These are phyloP conservation scores for Gossypium turneri DNA, from an alignment of 345 rosid genomes.

Conservation along the genomic window DNA sequence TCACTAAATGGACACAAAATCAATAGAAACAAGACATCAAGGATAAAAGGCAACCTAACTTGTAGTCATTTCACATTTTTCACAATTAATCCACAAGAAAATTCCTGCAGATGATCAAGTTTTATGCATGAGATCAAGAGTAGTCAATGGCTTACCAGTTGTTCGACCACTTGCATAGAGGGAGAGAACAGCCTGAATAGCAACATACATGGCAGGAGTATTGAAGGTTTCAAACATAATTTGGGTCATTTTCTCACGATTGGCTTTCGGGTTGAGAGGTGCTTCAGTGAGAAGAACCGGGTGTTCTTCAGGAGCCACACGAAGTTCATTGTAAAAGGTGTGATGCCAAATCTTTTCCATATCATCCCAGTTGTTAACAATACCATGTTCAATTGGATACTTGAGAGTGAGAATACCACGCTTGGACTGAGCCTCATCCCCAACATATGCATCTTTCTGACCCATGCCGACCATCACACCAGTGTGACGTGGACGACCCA, in stretches of 20 bases:
- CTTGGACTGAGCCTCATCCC: slow-evolving; percentile 70
- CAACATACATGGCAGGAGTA: slow-evolving; percentile 61
- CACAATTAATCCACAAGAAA: not conserved
- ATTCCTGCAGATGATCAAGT: not conserved
- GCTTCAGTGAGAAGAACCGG: slow-evolving; percentile 65
- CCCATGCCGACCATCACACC: slow-evolving; percentile 75
- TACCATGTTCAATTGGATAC: slow-evolving; percentile 64
- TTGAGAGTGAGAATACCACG: slow-evolving; percentile 63
- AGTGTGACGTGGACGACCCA: slow-evolving; percentile 63
- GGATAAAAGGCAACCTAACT: not conserved
- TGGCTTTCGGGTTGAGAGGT: slow-evolving; percentile 62
- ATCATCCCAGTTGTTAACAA: slow-evolving; percentile 65
- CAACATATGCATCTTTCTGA: slow-evolving; percentile 56
- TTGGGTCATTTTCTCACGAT: slow-evolving; percentile 64
- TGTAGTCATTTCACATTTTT: not conserved
- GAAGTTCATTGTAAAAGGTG: slow-evolving; percentile 52
- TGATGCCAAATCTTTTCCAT: slow-evolving; percentile 72
- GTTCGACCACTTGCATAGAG: slow-evolving; percentile 73
- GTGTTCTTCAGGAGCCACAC: slow-evolving; percentile 66
- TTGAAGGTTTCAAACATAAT: slow-evolving; percentile 66
- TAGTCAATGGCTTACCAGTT: slow-evolving; percentile 39
- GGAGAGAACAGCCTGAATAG: slow-evolving; percentile 64
- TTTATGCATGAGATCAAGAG: not conserved
- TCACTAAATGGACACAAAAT: not conserved
- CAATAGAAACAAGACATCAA: not conserved